Evolutionary conservation across 306 rosid genomes (phyloP).

Genomic region (Lathyrus sativus): DNA sequence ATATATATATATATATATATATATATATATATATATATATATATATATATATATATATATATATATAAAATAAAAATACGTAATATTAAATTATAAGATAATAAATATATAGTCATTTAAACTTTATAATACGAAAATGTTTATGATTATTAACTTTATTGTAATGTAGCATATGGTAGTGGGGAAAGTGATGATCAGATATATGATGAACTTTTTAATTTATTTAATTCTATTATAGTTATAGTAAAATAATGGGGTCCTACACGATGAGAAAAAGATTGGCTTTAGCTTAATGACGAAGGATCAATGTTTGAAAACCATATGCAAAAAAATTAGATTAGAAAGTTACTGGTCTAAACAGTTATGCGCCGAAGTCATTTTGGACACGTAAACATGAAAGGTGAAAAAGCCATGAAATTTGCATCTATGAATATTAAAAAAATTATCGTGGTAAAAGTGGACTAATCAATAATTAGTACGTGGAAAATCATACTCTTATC

Average conservation of each 20-base stretch:
- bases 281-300: conserved; percentile 87
- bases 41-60: no score
- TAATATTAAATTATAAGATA: no score
- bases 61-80: no score
- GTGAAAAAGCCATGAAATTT: conserved; percentile 37
- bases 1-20: no score
- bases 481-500: conserved; percentile 23
- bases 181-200: conserved; percentile 39
- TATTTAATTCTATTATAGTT: not conserved
- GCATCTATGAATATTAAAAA: conserved; percentile 18
- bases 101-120: no score
- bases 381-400: conserved; percentile 43
- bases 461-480: conserved; percentile 38
- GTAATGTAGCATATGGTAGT: conserved; percentile 44
- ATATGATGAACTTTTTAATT: conserved; percentile 11
- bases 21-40: no score
- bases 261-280: conserved; percentile 34
- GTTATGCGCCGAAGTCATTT: conserved; percentile 42
- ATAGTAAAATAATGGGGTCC: conserved; percentile 41
- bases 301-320: conserved; percentile 58
- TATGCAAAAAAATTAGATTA: conserved; percentile 42
- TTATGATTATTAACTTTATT: conserved; percentile 29
- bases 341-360: conserved; percentile 38
- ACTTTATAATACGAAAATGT: no score
- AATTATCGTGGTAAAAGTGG: conserved; percentile 34